Evolutionary conservation across 1,139 yeast genomes (phyloP).

Genomic region (Pichia sp.): DNA sequence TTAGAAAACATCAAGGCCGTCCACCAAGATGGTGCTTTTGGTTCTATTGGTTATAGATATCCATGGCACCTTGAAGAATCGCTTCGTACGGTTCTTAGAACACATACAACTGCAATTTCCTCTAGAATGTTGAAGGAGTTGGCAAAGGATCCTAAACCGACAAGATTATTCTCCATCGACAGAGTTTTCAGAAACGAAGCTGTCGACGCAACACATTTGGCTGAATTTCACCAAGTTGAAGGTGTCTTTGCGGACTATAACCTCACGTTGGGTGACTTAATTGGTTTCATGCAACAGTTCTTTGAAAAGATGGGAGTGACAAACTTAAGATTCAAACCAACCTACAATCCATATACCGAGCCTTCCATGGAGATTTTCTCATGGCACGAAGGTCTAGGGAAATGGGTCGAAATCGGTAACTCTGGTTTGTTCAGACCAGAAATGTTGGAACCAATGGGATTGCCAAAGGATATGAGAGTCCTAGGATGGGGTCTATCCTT

Average conservation of each 20-base stretch:
- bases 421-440: constrained; percentile 99
- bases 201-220: constrained; percentile 99
- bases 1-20: constrained; percentile 75
- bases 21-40: constrained; percentile 87
- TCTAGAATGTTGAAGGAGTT: constrained; percentile 81
- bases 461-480: constrained; percentile 90
- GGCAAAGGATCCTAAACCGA: constrained; percentile 87
- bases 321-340: constrained; percentile 93
- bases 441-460: constrained; percentile 97
- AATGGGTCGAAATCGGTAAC: constrained; percentile 99
- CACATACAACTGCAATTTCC: constrained; percentile 95
- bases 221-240: constrained; percentile 99
- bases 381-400: constrained; percentile 88
- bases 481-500: constrained; percentile 96
- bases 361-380: constrained; percentile 98
- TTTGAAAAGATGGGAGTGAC: constrained; percentile 96
- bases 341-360: constrained; percentile 98
- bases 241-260: constrained; percentile 98
- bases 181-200: constrained; percentile 99
- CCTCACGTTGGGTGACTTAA: constrained; percentile 90
- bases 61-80: constrained; percentile 95
- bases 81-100: constrained; percentile 85
- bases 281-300: constrained; percentile 98
- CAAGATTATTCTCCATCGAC: constrained; percentile 91
- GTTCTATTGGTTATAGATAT: constrained; percentile 96